Base-by-base conservation (phyloP, 2,329 filamentous ascomycete species). In the Fusarium keratoplasticum region DNA sequence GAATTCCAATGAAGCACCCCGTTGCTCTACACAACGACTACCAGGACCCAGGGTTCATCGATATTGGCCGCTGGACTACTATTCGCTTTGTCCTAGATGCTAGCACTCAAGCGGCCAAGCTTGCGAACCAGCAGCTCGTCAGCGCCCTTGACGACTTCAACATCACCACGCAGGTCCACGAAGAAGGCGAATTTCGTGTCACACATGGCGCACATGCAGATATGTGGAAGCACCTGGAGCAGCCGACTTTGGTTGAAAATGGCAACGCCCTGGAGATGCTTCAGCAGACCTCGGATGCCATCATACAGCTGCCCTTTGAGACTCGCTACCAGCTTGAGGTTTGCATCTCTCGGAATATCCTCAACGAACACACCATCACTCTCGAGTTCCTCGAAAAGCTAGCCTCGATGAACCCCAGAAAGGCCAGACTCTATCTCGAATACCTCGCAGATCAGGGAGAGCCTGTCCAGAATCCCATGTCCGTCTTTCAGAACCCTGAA, bases 281-380 rank as follows among this genome's bases (percentile, higher is more conserved):
- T 6, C 73, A 74, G 13, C 68, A 74, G 13, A 70, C 69, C 14
- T 63, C 65, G 1, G 50, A 67, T 8, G 59, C 64, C 6, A 60
- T 70, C n/a, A 61, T 81, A 13, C 77, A 81, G 33, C 85, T 96
- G 5, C 84, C 89, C 0, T 98, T 95, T 70, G 84, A 90, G 1
- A 89, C 98, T 2, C 89, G 94, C 18, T 99, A 98, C 79, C 95
- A 98, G 80, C 88, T 99, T 0, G 96, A 99, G 81, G 95, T 95
- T 0, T 98, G 96, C 80, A 87, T 98, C n/a, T 97, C 95, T 0
- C 90, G 93, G 31, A 91, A 92, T 0, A 86, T 91, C 27, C 84
- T 99, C 14, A 92, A 92, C 62, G 96, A 98, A 80, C 90, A 94
- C 79, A 93, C 89, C 55, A 88, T 98, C 52, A 88, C 86, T 1